Conservation (phyloP, 75 land plant genomes). For the Ceratopteris richardii region DNA sequence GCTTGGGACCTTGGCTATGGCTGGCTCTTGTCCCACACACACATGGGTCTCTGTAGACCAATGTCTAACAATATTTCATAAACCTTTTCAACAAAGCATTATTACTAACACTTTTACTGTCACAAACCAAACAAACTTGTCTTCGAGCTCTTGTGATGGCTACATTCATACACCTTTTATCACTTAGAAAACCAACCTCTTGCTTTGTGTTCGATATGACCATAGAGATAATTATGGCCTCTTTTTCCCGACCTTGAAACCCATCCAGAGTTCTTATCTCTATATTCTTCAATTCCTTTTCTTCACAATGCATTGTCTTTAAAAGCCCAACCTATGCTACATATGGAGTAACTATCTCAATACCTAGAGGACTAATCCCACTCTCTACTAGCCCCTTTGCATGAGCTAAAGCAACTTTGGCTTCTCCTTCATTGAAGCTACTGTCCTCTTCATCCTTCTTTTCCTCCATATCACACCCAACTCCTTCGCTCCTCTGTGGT, state of each 20-base stretch:
- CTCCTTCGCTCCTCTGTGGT: too few species aligned
- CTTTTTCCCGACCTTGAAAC: slow-evolving; percentile 97
- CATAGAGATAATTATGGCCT: slow-evolving; percentile 96
- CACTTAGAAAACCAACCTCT: slow-evolving; percentile 96
- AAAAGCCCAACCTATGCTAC: slow-evolving; percentile 89
- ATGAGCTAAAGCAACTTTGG: slow-evolving; percentile 76
- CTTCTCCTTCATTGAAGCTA: slow-evolving; percentile 93
- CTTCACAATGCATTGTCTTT: slow-evolving; percentile 60
- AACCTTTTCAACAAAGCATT: slow-evolving; percentile 81
- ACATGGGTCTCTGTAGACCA: too few species aligned
- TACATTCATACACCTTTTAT: slow-evolving; percentile 91
- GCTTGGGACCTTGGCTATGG: too few species aligned
- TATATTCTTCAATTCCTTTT: slow-evolving; percentile 55
- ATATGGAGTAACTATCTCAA: slow-evolving; percentile 94
- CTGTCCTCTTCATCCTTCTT: slow-evolving; percentile 96
- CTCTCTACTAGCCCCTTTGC: slow-evolving; percentile 65
- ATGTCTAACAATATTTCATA: slow-evolving; percentile 83
- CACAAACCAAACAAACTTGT: slow-evolving; percentile 90
- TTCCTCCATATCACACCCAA: slow-evolving; percentile 98
- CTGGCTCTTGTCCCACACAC: too few species aligned
- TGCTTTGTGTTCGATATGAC: slow-evolving; percentile 86
- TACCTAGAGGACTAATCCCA: slow-evolving; percentile 68
- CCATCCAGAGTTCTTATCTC: slow-evolving; percentile 99
- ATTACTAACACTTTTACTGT: slow-evolving; percentile 73
- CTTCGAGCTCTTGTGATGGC: slow-evolving; percentile 95